Evolutionary conservation across 1,284 basidiomycete genomes (phyloP).

Genomic region (Takashimella koratensis): DNA sequence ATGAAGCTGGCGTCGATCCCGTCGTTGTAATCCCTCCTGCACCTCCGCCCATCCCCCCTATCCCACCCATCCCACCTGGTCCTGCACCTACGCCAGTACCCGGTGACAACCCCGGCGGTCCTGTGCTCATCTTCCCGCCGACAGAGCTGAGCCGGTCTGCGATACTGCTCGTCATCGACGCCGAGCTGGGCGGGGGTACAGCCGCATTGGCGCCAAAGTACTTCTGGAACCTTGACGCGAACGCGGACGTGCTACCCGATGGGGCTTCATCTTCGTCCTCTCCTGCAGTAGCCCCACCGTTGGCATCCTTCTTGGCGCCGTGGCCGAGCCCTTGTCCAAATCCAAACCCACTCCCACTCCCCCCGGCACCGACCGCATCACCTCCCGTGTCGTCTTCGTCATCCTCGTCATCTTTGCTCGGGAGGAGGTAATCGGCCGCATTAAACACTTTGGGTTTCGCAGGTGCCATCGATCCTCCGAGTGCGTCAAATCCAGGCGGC

Average conservation of each 20-base stretch:
- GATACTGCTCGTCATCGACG: not conserved
- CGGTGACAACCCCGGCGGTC: not conserved
- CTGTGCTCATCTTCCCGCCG: not conserved
- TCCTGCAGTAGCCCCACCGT: slow-evolving; percentile 1
- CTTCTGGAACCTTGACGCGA: slow-evolving; percentile 39
- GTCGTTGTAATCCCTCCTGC: too few relatives aligned
- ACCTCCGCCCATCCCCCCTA: too few relatives aligned
- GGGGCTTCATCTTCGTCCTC: slow-evolving; percentile 5
- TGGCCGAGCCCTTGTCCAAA: too few relatives aligned
- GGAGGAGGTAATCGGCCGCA: slow-evolving; percentile 37
- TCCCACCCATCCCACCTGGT: too few relatives aligned
- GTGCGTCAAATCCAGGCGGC: not conserved
- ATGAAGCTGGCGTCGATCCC: not conserved
- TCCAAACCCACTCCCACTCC: not conserved
- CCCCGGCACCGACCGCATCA: not conserved
- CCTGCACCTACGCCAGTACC: not conserved
- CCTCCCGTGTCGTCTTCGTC: slow-evolving; percentile 14
- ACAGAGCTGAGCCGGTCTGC: not conserved
- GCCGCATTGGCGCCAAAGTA: slow-evolving; percentile 28
- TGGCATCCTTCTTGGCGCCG: not conserved
- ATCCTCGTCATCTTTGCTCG: slow-evolving; percentile 17
- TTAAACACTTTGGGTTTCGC: slow-evolving; percentile 37
- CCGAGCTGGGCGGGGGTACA: not conserved
- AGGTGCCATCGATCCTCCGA: slow-evolving; percentile 4
- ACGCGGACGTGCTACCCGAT: slow-evolving; percentile 15